These are phyloP conservation scores for Apophysomyces ossiformis DNA, from an alignment of 371 early-diverging fungal species.

Conservation along the genomic window DNA sequence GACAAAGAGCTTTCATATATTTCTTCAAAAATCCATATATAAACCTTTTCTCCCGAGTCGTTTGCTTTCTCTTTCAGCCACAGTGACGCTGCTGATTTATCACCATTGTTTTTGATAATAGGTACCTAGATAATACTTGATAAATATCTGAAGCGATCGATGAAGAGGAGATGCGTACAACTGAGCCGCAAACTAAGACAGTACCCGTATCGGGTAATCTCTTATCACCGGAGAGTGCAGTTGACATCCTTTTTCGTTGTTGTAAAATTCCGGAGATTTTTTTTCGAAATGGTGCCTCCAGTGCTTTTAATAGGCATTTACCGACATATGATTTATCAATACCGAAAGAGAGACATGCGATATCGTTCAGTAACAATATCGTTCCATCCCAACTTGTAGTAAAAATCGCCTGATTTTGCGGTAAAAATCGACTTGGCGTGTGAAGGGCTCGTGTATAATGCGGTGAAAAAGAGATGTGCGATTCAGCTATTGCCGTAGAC, in stretches of 20 bases:
- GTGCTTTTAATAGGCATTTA: conserved; percentile 29
- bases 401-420: conserved; percentile 69
- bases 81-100: conserved; percentile 63
- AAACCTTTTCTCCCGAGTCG: conserved; percentile 51
- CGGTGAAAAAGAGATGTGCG: conserved; percentile 16
- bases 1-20: conserved; percentile 58
- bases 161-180: conserved; percentile 43
- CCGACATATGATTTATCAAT: conserved; percentile 48
- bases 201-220: conserved; percentile 21
- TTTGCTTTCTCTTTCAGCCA: conserved; percentile 69
- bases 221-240: conserved; percentile 21
- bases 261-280: conserved; percentile 29
- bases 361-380: conserved; percentile 62
- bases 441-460: conserved; percentile 53
- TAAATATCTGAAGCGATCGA: neutral
- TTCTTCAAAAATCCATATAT: conserved; percentile 78
- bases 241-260: conserved; percentile 20
- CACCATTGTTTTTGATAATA: conserved; percentile 54
- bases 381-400: conserved; percentile 58
- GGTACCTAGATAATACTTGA: conserved; percentile 42
- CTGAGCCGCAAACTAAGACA: conserved; percentile 59
- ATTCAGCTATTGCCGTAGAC: neutral
- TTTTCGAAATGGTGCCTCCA: conserved; percentile 45
- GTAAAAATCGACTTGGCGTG: conserved; percentile 65
- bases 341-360: conserved; percentile 56